Evolutionary conservation across 2,329 filamentous ascomycete species (phyloP).

Genomic region (Amauroascus verrucosus): DNA sequence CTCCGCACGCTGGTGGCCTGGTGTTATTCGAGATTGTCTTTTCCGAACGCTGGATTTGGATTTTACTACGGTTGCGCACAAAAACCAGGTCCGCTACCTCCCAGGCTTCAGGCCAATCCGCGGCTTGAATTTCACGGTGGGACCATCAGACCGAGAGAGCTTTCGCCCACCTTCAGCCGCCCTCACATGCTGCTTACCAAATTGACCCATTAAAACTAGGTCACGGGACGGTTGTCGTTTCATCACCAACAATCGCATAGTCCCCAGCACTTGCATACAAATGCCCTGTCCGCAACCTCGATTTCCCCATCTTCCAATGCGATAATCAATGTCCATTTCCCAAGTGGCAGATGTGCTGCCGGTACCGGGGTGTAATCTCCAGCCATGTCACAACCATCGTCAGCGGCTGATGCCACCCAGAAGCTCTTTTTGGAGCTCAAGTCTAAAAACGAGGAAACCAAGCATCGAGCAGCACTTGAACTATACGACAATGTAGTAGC

Average conservation of each 20-base stretch:
- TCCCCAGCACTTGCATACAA: background rate
- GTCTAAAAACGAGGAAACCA: slow-evolving; percentile 44
- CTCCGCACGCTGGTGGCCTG: background rate
- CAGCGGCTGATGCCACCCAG: slow-evolving; percentile 42
- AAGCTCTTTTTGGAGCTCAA: slow-evolving; percentile 49
- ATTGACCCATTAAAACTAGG: background rate
- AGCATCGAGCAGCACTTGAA: slow-evolving; percentile 41
- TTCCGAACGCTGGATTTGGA: background rate
- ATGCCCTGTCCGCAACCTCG: background rate
- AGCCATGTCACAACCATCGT: slow-evolving; percentile 40
- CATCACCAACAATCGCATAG: background rate
- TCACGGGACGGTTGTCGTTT: background rate
- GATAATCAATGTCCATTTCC: slow-evolving; percentile 10
- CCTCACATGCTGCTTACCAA: background rate
- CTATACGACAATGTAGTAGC: slow-evolving; percentile 38
- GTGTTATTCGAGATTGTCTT: background rate
- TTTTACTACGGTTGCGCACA: slow-evolving; percentile 3
- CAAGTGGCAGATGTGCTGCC: slow-evolving; percentile 6
- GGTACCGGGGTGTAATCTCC: slow-evolving; percentile 9
- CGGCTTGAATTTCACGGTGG: background rate
- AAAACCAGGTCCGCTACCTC: background rate
- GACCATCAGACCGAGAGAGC: background rate
- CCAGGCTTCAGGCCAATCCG: background rate
- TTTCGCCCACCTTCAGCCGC: background rate
- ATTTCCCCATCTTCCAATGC: background rate